Evolutionary conservation across 352 stramenopile genomes (phyloP), one percentile per base, ranked within the genome.

Genomic region (Albugo candida): DNA sequence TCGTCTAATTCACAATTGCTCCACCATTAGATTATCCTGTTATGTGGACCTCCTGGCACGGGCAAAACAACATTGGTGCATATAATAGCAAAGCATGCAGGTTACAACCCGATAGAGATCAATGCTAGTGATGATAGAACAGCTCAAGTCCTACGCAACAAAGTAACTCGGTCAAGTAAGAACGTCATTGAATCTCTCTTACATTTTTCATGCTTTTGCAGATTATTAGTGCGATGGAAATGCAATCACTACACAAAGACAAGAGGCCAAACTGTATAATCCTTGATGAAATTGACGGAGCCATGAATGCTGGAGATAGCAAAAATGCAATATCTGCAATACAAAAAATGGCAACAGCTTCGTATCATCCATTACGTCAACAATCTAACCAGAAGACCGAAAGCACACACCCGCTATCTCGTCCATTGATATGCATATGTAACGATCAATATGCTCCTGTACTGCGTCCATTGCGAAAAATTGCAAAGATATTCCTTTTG

Each of bases 71-170:
- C 94, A 12, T 62, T 99, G 38, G 95, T 94, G 10, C 94, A 97
- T 52, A 94, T 98, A 41, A 70, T 97, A 16, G 95, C 94, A 8
- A 68, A 67, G 31, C 89, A 98, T 57, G 85, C 85, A n/a, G 95
- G 95, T 5, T 99, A 98, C 68, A 88, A 94, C 41, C 81, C 89
- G 0, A 80, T 98, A 38, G 95, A 98, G 66, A 71, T 99, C 8
- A 99, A 99, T 65, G 95, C 94, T 34, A 97, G 85, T 34, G 95
- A 99, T 63, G 95, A 98, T 60, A 74, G 95, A 49, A 97, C 92
- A 0, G 83, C 80, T 8, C 64, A 69, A 5, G 81, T 92, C 12
- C 59, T 98, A 4, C 82, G 71, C 48, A 92, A 96, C 57, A 92
- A 93, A 50, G 67, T 97, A 36, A 14, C 36, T n/a, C 1, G 6